Evolutionary conservation across 345 rosid species (phyloP).

Genomic region (Garcia nutans): DNA sequence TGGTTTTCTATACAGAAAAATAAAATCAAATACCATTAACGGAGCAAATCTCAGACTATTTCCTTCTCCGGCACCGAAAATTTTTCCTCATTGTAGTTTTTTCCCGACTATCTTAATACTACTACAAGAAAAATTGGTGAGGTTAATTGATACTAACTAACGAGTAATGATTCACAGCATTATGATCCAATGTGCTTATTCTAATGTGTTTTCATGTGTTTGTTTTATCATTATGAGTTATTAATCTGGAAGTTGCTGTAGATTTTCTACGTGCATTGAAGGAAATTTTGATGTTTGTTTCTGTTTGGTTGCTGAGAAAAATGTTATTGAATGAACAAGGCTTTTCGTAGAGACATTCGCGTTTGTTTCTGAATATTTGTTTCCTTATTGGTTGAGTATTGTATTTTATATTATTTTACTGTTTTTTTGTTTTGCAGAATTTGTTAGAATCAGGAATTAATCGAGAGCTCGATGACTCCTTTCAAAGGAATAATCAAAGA

Average conservation of each 20-base stretch:
- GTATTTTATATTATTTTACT: too few relatives aligned
- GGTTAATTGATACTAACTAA: background rate
- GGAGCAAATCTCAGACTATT: slow-evolving; percentile 1
- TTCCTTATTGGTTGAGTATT: too few relatives aligned
- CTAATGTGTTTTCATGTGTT: background rate
- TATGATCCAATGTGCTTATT: background rate
- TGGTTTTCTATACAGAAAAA: background rate
- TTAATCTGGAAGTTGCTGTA: background rate
- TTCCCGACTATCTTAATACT: background rate
- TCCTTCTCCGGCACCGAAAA: slow-evolving; percentile 12
- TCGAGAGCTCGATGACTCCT: slow-evolving; percentile 54
- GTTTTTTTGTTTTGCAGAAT: background rate
- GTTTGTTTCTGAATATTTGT: too few relatives aligned
- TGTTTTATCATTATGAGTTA: background rate
- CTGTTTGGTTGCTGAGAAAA: slow-evolving; percentile 9
- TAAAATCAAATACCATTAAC: background rate
- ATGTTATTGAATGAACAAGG: background rate
- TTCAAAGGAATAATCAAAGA: slow-evolving; percentile 66
- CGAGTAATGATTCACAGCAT: background rate
- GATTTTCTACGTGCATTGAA: background rate
- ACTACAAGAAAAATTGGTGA: background rate
- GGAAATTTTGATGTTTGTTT: background rate
- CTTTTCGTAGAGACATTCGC: too few relatives aligned
- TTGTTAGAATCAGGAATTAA: slow-evolving; percentile 28
- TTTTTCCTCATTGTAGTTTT: background rate